These are phyloP conservation scores for Pholiota adiposa DNA, from an alignment of 1,284 basidiomycete species.

Conservation along the genomic window DNA sequence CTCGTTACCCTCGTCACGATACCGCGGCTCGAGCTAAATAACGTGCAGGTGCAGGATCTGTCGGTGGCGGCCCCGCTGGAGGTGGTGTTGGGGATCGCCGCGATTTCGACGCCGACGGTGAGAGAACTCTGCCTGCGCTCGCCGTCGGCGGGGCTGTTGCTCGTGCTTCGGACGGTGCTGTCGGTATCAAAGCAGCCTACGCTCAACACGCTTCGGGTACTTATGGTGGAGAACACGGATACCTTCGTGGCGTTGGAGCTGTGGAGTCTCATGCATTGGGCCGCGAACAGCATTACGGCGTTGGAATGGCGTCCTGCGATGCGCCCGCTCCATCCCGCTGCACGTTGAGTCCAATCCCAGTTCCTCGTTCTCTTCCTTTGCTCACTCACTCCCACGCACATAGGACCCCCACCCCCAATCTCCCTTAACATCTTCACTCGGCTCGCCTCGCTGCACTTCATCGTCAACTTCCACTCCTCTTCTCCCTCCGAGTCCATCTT, in stretches of 20 bases:
- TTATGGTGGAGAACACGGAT: constrained; percentile 15
- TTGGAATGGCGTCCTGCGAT: constrained; percentile 21
- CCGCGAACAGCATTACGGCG: constrained; percentile 11
- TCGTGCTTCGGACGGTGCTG: constrained; percentile 14
- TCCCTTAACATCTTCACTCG: constrained; percentile 15
- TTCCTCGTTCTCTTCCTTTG: not conserved
- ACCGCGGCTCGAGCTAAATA: constrained; percentile 17
- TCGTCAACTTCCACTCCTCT: constrained; percentile 25
- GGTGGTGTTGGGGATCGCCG: constrained; percentile 14
- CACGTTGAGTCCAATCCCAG: constrained; percentile 11
- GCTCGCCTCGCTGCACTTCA: constrained; percentile 19
- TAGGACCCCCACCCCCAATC: constrained; percentile 22
- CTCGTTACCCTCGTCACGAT: constrained; percentile 18
- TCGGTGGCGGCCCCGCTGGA: constrained; percentile 13
- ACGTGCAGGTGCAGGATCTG: constrained; percentile 18
- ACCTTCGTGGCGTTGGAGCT: constrained; percentile 10
- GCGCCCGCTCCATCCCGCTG: constrained; percentile 12
- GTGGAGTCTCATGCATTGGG: constrained; percentile 24
- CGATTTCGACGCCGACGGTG: constrained; percentile 9
- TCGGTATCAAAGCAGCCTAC: constrained; percentile 11
- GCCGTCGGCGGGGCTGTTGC: constrained; percentile 14
- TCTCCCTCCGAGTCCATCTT: constrained; percentile 17
- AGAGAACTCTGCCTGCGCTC: constrained; percentile 15
- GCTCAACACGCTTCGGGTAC: constrained; percentile 15
- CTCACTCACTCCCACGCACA: not conserved